Conservation (phyloP, 805 yeast species). For the Teunomyces gatunensis region DNA sequence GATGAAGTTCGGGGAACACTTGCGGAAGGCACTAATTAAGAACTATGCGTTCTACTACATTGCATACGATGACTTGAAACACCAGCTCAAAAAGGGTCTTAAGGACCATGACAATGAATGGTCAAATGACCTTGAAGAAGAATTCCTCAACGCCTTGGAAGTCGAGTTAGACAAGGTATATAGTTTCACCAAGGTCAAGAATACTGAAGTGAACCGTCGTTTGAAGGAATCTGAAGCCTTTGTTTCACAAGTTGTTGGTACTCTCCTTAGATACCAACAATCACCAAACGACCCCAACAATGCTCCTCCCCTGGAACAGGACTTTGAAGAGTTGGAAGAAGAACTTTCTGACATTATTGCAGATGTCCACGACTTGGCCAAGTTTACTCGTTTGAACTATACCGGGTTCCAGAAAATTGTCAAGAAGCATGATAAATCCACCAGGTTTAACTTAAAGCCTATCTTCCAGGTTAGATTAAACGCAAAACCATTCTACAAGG, state of each 20-base stretch:
- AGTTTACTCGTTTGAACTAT: conserved; percentile 88
- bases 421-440: conserved; percentile 93
- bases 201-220: conserved; percentile 79
- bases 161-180: conserved; percentile 88
- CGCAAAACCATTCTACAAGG: conserved; percentile 93
- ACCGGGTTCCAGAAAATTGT: conserved; percentile 96
- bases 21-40: conserved; percentile 83
- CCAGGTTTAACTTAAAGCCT: conserved; percentile 72
- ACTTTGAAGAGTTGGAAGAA: conserved; percentile 43
- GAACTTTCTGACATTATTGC: conserved; percentile 76
- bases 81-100: conserved; percentile 68
- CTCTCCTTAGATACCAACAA: conserved; percentile 22
- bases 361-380: conserved; percentile 95
- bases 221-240: conserved; percentile 77
- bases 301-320: conserved; percentile 39
- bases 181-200: conserved; percentile 85
- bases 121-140: conserved; percentile 78
- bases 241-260: conserved; percentile 64
- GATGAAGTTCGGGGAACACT: conserved; percentile 96
- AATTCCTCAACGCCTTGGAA: conserved; percentile 72
- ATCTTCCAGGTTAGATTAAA: conserved; percentile 91
- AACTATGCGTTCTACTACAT: conserved; percentile 90
- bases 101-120: conserved; percentile 57
- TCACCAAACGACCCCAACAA: conserved; percentile 41
- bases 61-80: conserved; percentile 86